Conservation (phyloP, 2,329 filamentous ascomycete genomes). For the Elsinoe arachidis region DNA sequence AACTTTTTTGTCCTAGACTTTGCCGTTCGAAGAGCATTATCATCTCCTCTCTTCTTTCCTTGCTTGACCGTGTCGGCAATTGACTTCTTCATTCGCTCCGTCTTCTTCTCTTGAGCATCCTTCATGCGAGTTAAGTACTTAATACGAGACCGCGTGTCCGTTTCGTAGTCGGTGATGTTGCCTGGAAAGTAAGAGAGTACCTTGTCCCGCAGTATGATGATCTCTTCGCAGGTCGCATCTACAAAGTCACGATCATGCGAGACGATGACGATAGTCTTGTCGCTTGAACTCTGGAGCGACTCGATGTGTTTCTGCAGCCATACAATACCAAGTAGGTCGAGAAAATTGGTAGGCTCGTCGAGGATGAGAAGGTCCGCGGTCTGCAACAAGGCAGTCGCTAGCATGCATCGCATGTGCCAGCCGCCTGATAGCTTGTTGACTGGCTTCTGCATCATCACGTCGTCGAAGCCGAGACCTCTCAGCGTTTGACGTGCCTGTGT, state of each 20-base stretch:
- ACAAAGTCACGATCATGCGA: slow-evolving; percentile 80
- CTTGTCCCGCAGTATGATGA: slow-evolving; percentile 67
- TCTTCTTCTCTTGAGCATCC: slow-evolving; percentile 72
- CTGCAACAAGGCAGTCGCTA: slow-evolving; percentile 54
- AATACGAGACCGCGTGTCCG: slow-evolving; percentile 49
- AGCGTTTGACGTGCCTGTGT: slow-evolving; percentile 53
- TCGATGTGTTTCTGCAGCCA: slow-evolving; percentile 71
- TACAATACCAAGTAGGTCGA: slow-evolving; percentile 73
- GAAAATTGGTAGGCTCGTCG: slow-evolving; percentile 81
- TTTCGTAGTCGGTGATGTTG: slow-evolving; percentile 63
- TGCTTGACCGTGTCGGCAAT: slow-evolving; percentile 66
- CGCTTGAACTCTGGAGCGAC: slow-evolving; percentile 39
- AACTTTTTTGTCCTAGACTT: slow-evolving; percentile 78
- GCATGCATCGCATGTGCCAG: slow-evolving; percentile 36
- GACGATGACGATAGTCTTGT: slow-evolving; percentile 63
- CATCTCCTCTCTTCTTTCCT: slow-evolving; percentile 68
- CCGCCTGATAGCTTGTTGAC: slow-evolving; percentile 63
- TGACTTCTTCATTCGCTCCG: slow-evolving; percentile 69
- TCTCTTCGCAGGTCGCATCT: slow-evolving; percentile 64
- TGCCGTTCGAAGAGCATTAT: slow-evolving; percentile 78
- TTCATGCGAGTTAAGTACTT: slow-evolving; percentile 63
- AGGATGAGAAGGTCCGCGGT: slow-evolving; percentile 70
- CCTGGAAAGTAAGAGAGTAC: slow-evolving; percentile 66
- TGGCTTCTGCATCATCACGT: slow-evolving; percentile 50
- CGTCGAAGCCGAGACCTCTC: slow-evolving; percentile 61